phyloP scores from a whole-genome alignment of 176 grass and related monocot species.

The Aegilops tauschii region DNA sequence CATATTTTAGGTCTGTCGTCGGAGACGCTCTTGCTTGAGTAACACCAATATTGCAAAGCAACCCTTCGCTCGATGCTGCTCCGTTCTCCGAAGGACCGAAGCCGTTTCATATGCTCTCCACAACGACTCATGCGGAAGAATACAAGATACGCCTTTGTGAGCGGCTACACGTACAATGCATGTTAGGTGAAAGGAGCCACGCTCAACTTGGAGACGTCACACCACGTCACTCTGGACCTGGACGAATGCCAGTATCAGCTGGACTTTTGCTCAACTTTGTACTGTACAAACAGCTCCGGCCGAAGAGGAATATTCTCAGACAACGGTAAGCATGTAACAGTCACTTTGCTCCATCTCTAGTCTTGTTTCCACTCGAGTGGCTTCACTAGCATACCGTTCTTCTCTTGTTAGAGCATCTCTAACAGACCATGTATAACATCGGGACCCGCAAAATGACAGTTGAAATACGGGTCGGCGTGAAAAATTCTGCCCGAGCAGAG shows the following conservation, averaged over 20 bases:
- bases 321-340: constrained; percentile 33
- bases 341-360: constrained; percentile 18
- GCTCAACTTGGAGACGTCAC: constrained; percentile 18
- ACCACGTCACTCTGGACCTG: constrained; percentile 17
- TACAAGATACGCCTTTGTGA: constrained; percentile 22
- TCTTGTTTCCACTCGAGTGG: constrained; percentile 36
- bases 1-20: too few relatives aligned
- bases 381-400: background rate
- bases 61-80: too few relatives aligned
- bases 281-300: background rate
- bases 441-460: too few relatives aligned
- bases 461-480: too few relatives aligned
- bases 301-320: constrained; percentile 47
- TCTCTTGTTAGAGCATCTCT: too few relatives aligned
- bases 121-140: background rate
- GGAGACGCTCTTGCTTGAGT: too few relatives aligned
- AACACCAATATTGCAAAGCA: too few relatives aligned
- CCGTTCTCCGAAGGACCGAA: background rate
- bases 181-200: constrained; percentile 18
- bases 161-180: background rate
- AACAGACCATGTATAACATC: too few relatives aligned
- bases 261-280: constrained; percentile 18
- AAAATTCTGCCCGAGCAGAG: too few relatives aligned
- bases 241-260: constrained; percentile 1
- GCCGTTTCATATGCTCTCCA: background rate